Evolutionary conservation across 2,329 filamentous ascomycete genomes (phyloP).

Genomic region (Didymella arachidicola): DNA sequence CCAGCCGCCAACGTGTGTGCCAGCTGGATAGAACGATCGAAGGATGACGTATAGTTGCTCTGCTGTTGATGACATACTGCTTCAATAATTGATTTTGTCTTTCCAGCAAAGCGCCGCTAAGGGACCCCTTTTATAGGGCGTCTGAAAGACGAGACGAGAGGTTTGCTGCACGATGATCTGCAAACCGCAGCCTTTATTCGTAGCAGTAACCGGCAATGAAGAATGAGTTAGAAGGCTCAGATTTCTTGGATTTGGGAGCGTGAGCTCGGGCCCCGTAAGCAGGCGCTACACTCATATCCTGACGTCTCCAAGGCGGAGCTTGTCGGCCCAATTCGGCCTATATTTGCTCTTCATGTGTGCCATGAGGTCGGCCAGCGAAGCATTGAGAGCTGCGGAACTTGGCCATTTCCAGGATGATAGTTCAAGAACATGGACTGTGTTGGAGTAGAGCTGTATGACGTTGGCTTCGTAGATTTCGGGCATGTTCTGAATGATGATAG

Average conservation of each 20-base stretch:
- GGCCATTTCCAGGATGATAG: conserved; percentile 47
- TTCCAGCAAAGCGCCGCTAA: not conserved
- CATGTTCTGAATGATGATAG: conserved; percentile 45
- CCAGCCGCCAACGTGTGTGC: not conserved
- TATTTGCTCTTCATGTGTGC: conserved; percentile 44
- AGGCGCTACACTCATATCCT: conserved; percentile 31
- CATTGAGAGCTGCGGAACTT: conserved; percentile 39
- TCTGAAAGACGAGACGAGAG: not conserved
- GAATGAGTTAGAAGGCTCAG: not conserved
- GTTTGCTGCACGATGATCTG: not conserved
- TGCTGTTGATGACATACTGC: not conserved
- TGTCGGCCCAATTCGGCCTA: conserved; percentile 39
- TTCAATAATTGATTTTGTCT: not conserved
- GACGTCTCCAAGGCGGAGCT: conserved; percentile 37
- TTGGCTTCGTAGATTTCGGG: conserved; percentile 40
- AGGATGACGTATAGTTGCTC: not conserved
- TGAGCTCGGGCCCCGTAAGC: not conserved
- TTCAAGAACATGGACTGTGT: conserved; percentile 46
- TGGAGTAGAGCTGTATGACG: conserved; percentile 47
- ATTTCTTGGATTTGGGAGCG: not conserved
- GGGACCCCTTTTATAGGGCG: not conserved
- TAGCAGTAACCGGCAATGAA: not conserved
- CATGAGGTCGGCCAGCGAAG: conserved; percentile 44
- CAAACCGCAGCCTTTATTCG: not conserved
- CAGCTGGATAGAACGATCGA: not conserved